Conservation (phyloP, 83 land plant genomes). For the Thuja plicata region DNA sequence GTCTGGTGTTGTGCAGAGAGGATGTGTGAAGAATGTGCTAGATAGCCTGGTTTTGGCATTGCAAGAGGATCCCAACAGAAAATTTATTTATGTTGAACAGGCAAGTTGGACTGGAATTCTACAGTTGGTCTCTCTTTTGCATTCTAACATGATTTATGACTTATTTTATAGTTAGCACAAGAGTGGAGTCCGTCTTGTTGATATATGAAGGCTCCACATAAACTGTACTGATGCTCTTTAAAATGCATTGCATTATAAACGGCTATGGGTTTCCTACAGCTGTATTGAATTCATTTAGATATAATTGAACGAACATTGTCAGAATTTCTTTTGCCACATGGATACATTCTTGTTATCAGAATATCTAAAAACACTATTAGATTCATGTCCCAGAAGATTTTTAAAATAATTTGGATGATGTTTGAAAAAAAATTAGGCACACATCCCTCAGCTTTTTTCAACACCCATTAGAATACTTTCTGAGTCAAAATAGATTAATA, state of each 20-base stretch:
- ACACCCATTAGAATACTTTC: not conserved
- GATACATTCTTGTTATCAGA: not conserved
- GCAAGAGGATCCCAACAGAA: conserved; percentile 77
- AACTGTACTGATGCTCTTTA: not conserved
- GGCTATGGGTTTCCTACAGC: not conserved
- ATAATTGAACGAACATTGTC: not conserved
- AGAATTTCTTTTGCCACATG: not conserved
- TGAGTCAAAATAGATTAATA: not conserved
- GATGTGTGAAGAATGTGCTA: conserved; percentile 81
- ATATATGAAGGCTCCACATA: not conserved
- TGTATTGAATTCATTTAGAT: not conserved
- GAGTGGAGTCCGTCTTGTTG: not conserved
- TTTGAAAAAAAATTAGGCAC: not conserved
- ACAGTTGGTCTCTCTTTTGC: not conserved
- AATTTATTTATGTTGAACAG: conserved; percentile 70
- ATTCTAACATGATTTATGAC: not conserved
- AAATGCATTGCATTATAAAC: not conserved
- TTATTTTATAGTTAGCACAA: not conserved
- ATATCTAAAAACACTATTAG: not conserved
- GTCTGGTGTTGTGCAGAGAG: conserved; percentile 49
- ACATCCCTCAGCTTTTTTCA: not conserved
- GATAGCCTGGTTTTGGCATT: conserved; percentile 72
- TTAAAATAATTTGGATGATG: not conserved
- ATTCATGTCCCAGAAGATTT: not conserved
- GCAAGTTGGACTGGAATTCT: conserved; percentile 27